Base-by-base conservation (phyloP, 2,329 filamentous ascomycete species). In the Leptosphaerulina australis region DNA sequence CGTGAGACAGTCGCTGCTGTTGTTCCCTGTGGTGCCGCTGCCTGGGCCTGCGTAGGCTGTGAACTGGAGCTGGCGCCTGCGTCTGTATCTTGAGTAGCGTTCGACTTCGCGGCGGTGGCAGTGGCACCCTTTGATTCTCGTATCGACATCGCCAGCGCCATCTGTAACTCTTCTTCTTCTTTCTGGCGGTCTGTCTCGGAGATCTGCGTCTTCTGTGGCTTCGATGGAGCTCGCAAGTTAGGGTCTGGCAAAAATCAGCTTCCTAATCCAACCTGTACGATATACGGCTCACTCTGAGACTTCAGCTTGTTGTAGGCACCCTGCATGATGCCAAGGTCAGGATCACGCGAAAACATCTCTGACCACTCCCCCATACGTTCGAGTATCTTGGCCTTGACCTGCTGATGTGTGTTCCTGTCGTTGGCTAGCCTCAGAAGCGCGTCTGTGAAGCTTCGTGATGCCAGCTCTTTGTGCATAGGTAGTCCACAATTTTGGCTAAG, bases 361-460 rank as follows among this genome's bases (percentile, higher is more conserved):
- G 88, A 86, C 94, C 94, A 99, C 59, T 93, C 90, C 72, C 89
- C 87, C 91, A 97, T 97, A 61, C 92, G 86, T 79, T 97, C 93
- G 51, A 97, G 76, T 59, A 99, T 96, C 82, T 97, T 97, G 58
- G 90, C 85, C 77, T 97, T 97, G 70, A 99, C 94, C 74, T 96
- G 91, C 70, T 88, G 88, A 74, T 97, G 94, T 43, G 93, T 97
- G 73, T 96, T 99, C 47, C 92, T 84, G 74, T 99, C 94, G 76
- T 87, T 90, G 58, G 94, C 92, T 52, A 99, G 83, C 69, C 94
- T 87, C 57, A 97, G 81, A 37, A 99, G 80, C 52, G 93, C 90
- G 70, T 99, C 94, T 59, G 94, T 99, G 72, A 97, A 96, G 70
- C 90, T 92, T 66, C 91, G 87, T 60, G 89, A 94, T 22, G 92